These are phyloP conservation scores for Rhynchospora tenuis DNA, from an alignment of 176 grass and related monocot genomes.

Conservation along the genomic window DNA sequence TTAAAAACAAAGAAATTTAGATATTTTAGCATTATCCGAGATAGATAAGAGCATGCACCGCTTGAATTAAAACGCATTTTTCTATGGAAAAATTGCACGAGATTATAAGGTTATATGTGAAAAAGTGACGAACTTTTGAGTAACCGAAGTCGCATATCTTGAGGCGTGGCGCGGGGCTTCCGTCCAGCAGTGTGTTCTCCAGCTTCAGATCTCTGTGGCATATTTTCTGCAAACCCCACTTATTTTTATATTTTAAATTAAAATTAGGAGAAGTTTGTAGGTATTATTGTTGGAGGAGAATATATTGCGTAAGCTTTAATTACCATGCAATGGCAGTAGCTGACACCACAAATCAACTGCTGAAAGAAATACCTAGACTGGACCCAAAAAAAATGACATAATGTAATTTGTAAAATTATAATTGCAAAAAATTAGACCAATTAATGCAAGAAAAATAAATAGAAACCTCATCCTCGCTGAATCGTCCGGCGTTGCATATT, in stretches of 20 bases:
- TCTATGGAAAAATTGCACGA: background rate
- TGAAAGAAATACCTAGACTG: slow-evolving; percentile 97
- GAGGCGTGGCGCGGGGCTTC: slow-evolving; percentile 72
- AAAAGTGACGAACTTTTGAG: slow-evolving; percentile 54
- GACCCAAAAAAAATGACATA: background rate
- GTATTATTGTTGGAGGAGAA: background rate
- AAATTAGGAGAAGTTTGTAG: background rate
- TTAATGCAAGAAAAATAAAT: background rate
- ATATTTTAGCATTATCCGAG: too few species aligned
- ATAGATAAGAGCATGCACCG: background rate
- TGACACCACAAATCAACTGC: slow-evolving; percentile 91
- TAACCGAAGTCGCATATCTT: slow-evolving; percentile 99
- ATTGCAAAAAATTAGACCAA: background rate
- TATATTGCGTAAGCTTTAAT: background rate
- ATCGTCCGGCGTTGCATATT: slow-evolving; percentile 83
- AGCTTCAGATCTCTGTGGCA: slow-evolving; percentile 98
- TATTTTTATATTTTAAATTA: slow-evolving; percentile 1
- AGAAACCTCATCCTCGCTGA: slow-evolving; percentile 86
- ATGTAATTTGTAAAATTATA: background rate
- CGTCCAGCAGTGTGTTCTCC: slow-evolving; percentile 88
- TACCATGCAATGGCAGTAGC: slow-evolving; percentile 98
- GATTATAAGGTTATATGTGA: background rate
- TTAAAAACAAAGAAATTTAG: background rate
- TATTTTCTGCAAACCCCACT: slow-evolving; percentile 62
- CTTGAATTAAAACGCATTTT: background rate